Evolutionary conservation across 768 basidiomycete genomes (phyloP).

Genomic region (Mycena floridula): DNA sequence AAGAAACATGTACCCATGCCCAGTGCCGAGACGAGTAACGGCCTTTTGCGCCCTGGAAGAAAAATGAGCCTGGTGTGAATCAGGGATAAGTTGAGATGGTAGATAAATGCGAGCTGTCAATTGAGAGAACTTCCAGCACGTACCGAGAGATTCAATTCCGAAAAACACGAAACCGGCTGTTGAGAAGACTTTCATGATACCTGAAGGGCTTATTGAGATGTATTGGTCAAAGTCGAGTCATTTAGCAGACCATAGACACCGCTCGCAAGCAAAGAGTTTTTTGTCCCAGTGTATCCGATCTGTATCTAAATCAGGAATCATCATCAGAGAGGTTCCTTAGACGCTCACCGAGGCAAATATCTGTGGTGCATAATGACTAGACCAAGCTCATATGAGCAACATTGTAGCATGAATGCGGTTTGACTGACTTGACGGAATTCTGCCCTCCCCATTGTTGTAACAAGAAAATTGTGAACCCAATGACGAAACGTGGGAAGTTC

Average conservation of each 20-base stretch:
- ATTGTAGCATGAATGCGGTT: neutral
- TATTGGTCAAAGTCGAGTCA: too few species aligned
- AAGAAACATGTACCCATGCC: slow-evolving; percentile 57
- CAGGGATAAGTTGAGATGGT: too few species aligned
- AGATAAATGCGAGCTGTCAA: too few species aligned
- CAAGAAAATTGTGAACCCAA: slow-evolving; percentile 52
- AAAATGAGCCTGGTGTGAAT: too few species aligned
- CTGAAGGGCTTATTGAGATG: too few species aligned
- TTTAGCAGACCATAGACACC: too few species aligned
- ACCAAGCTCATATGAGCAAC: neutral
- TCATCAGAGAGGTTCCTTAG: slow-evolving; percentile 54
- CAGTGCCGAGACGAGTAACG: slow-evolving; percentile 44
- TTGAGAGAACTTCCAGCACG: too few species aligned
- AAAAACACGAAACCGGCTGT: too few species aligned
- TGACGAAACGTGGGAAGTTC: slow-evolving; percentile 53
- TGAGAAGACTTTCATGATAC: too few species aligned
- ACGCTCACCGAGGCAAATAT: slow-evolving; percentile 74
- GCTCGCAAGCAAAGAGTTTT: slow-evolving; percentile 64
- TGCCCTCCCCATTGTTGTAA: slow-evolving; percentile 62
- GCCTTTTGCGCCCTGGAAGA: slow-evolving; percentile 55
- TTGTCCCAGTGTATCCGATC: slow-evolving; percentile 61
- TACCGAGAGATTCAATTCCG: too few species aligned
- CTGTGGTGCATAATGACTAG: slow-evolving; percentile 62
- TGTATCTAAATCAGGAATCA: slow-evolving; percentile 14
- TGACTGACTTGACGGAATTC: slow-evolving; percentile 38